Percentiles rank a stretch among this genome's conserved stretches.
Conservation (phyloP, 352 stramenopile genomes). For the Pythium dissimile region DNA sequence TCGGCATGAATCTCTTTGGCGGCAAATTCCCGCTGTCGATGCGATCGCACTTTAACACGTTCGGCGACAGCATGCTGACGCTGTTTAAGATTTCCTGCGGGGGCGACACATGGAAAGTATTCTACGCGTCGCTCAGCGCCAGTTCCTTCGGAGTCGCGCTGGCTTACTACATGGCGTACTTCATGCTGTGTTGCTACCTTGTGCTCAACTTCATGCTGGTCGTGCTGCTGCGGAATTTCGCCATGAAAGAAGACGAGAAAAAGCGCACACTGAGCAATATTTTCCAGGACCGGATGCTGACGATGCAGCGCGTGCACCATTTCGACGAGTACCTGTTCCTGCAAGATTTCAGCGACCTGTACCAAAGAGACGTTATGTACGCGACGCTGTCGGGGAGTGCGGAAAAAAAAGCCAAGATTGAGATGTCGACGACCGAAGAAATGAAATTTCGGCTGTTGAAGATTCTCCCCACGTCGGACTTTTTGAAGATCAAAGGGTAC, state of each 20-base stretch:
- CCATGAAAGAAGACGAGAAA: conserved; percentile 82
- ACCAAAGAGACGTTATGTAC: conserved; percentile 75
- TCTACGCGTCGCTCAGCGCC: conserved; percentile 62
- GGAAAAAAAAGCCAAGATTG: conserved; percentile 54
- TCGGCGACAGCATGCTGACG: conserved; percentile 77
- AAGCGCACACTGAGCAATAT: conserved; percentile 62
- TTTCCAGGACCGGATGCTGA: conserved; percentile 78
- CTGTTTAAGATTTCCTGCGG: conserved; percentile 86
- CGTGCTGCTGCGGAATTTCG: conserved; percentile 78
- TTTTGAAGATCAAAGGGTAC: conserved; percentile 65
- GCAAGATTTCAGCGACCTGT: conserved; percentile 72
- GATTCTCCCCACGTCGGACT: conserved; percentile 61
- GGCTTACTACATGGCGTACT: conserved; percentile 72
- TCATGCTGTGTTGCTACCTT: conserved; percentile 64
- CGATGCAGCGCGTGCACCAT: conserved; percentile 72
- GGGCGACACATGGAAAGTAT: conserved; percentile 78
- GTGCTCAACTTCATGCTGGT: conserved; percentile 87
- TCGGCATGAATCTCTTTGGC: conserved; percentile 82
- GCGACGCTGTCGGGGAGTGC: conserved; percentile 59
- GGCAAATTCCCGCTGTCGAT: conserved; percentile 69
- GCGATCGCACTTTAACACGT: conserved; percentile 81
- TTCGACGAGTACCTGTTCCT: conserved; percentile 80
- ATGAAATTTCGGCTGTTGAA: conserved; percentile 58
- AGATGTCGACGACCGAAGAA: conserved; percentile 50
- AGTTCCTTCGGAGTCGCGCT: conserved; percentile 53